These are phyloP conservation scores for Linum lewisii DNA, from an alignment of 345 rosid species.

Conservation along the genomic window DNA sequence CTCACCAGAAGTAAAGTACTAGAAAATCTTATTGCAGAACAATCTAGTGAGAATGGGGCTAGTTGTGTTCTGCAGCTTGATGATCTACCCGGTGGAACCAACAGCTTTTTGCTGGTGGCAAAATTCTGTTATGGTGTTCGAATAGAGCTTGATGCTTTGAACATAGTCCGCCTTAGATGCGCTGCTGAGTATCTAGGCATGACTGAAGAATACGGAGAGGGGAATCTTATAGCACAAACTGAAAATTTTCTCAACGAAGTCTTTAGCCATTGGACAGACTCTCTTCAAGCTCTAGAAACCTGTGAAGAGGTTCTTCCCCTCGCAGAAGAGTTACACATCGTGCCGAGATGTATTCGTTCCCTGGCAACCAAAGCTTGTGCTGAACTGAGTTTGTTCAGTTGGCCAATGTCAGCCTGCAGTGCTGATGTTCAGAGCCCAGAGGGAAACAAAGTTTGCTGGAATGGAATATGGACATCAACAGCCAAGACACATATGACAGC, in stretches of 20 bases:
- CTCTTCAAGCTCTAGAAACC: constrained; percentile 59
- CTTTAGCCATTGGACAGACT: constrained; percentile 55
- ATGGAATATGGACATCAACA: constrained; percentile 41
- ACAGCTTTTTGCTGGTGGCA: constrained; percentile 57
- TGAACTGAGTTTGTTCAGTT: constrained; percentile 52
- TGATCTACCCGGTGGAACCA: constrained; percentile 81
- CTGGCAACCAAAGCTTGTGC: constrained; percentile 68
- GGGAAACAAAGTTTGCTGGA: constrained; percentile 40
- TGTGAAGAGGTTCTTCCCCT: constrained; percentile 49
- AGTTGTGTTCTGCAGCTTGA: constrained; percentile 45
- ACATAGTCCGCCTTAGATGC: constrained; percentile 60
- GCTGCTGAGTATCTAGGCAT: constrained; percentile 83
- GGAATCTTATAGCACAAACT: constrained; percentile 59
- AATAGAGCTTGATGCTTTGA: constrained; percentile 52
- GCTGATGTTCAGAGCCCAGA: constrained; percentile 21
- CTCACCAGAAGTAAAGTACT: constrained; percentile 72
- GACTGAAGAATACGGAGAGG: constrained; percentile 61
- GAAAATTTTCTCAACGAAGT: constrained; percentile 59
- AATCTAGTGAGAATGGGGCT: constrained; percentile 27
- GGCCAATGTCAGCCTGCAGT: constrained; percentile 38
- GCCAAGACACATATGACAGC: constrained; percentile 18
- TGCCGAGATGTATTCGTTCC: constrained; percentile 72
- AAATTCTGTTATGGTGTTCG: constrained; percentile 79
- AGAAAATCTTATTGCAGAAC: constrained; percentile 40
- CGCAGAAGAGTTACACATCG: constrained; percentile 72